phyloP scores from a whole-genome alignment of 2,329 filamentous ascomycete species.

The Paracoccidioides brasiliensis region DNA sequence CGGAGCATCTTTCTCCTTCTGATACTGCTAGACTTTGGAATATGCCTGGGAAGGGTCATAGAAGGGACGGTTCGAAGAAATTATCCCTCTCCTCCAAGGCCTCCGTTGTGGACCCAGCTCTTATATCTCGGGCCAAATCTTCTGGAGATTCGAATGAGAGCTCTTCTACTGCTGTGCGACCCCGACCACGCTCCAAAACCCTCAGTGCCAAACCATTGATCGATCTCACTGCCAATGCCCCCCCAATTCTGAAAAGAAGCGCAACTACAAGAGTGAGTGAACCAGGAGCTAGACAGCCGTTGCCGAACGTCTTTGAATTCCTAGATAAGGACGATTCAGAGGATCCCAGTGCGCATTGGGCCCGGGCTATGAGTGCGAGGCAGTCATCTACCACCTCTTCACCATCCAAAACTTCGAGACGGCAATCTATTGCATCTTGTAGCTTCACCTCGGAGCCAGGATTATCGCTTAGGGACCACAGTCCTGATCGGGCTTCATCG shows the following conservation, averaged over 20 bases:
- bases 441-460: slow-evolving; percentile 24
- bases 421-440: slow-evolving; percentile 12
- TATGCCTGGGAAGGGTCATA: slow-evolving; percentile 6
- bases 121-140: background rate
- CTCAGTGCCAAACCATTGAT: slow-evolving; percentile 3
- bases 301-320: slow-evolving; percentile 30
- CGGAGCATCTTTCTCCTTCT: background rate
- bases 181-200: slow-evolving; percentile 6
- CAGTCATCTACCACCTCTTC: slow-evolving; percentile 1
- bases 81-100: slow-evolving; percentile 1
- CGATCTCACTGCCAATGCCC: background rate
- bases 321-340: slow-evolving; percentile 17
- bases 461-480: slow-evolving; percentile 21
- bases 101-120: slow-evolving; percentile 2
- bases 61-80: slow-evolving; percentile 8
- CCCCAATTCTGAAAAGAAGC: slow-evolving; percentile 1
- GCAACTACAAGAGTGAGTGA: slow-evolving; percentile 5
- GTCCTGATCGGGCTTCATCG: slow-evolving; percentile 22
- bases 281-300: background rate
- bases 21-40: background rate
- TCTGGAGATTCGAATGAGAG: slow-evolving; percentile 3
- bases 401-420: slow-evolving; percentile 8
- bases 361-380: background rate
- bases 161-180: background rate
- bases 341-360: background rate